Evolutionary conservation across 805 yeast species (phyloP), one percentile per base, ranked within the genome.

Genomic region (Kuraishia molischiana): DNA sequence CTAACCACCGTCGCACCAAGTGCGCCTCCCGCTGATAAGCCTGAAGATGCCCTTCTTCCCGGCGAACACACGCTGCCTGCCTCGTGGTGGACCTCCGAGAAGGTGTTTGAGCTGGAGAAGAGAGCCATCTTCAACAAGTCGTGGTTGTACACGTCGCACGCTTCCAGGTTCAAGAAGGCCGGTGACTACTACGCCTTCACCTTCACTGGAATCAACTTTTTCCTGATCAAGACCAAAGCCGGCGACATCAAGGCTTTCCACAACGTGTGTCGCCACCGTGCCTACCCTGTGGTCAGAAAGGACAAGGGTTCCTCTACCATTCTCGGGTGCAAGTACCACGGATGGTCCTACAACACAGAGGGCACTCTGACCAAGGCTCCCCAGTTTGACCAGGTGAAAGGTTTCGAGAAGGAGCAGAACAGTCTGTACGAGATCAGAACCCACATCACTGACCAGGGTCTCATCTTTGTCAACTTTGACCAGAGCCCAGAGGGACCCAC

Each of bases 311-410:
- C 77, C n/a, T 66, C 79, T 2, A 64, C 62, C 14, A 64, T 75
- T 30, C 56, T 75, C 24, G 79, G 79, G 31, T 75, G 82, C 54
- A 67, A 72, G 46, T 75, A 75, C 52, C 81, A 75, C 46, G 81
- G 81, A 19, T 75, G 81, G 82, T 67, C 77, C 19, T 75, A 75
- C 58, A 72, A 73, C 50, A 61, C 77, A n/a, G 77, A 74, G 44
- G 82, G 82, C 3, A 53, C 59, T 34, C 60, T 75, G 46, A 72
- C 71, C 37, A 75, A 75, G 48, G 80, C 80, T 6, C 82, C 82
- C 18, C 77, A 73, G 44, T 75, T 75, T 48, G 77, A 75, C 38
- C 58, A 68, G 36, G 76, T 75, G 34, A 70, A 72, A 49, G 80
- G 79, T 13, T 75, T 75, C 49, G 67, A 59, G 35, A 74, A 74